Base-by-base conservation (phyloP, 768 basidiomycete species). In the Strobilomyces dryophilus region DNA sequence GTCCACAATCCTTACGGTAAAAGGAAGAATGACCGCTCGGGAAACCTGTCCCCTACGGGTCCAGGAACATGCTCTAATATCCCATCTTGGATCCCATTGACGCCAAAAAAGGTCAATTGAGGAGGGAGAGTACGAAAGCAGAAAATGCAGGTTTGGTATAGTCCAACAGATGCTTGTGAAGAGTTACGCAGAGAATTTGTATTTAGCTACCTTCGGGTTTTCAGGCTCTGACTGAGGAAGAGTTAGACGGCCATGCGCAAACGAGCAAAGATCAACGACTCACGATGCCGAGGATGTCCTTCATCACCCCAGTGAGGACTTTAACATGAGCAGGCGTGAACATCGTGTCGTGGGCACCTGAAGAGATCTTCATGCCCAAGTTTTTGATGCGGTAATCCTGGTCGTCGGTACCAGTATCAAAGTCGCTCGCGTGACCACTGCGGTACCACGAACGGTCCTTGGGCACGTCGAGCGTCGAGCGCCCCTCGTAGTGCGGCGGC, bases 371-470 rank as follows among this genome's bases (percentile, higher is more conserved):
- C 61, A 68, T 61, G 51, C 58, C 64, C 34, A 66, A 18, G 20
- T 65, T 60, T 34, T 58, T 65, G 44, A 68, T 58, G 31, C 63
- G 59, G 35, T 45, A 56, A 39, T 66, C 63, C 66, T 64, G 67
- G 41, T 68, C 67, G 39, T 68, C 66, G 6, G 55, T n/a, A 20
- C 67, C 67, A 4, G 67, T 69, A 29, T 68, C 67, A 45, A 65
- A 65, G 51, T 65, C 64, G 29, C 61, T 66, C 17, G 63, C 61
- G 15, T 60, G 40, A 3, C 66, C 66, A 34, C 62, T 66, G 35
- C 67, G 63, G 56, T 66, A 67, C 67, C 66, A 67, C 27, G 62
- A 68, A 26, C 67, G 67, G 26, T 68, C 67, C 21, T 66, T 68
- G 12, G 67, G 66, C 42, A 68, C 65, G 8, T 66, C 36, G 35